Conservation (phyloP, 2,329 filamentous ascomycete species). For the Penicillium griseofulvum region DNA sequence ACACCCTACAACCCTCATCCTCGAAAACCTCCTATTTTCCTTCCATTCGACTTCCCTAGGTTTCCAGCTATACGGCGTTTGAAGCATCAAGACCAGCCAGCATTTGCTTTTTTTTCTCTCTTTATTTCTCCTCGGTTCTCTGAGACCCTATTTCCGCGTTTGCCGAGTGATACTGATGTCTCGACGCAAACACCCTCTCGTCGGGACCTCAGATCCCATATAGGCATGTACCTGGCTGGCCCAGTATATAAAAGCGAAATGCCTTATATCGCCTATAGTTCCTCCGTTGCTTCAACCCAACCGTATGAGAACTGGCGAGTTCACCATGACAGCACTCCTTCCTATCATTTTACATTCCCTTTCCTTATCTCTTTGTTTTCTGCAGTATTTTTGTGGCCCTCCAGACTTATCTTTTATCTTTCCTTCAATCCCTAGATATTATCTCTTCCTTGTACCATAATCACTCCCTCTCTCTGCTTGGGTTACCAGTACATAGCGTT, state of each 20-base stretch:
- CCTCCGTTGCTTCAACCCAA: constrained; percentile 1
- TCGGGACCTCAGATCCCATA: not conserved
- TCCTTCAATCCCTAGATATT: constrained; percentile 12
- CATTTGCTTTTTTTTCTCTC: constrained; percentile 9
- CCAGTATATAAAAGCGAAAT: constrained; percentile 12
- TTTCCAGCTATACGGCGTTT: constrained; percentile 17
- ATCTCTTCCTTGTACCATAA: constrained; percentile 23
- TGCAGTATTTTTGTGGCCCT: constrained; percentile 2
- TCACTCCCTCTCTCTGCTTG: constrained; percentile 8
- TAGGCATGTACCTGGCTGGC: constrained; percentile 18
- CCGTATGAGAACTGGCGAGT: not conserved
- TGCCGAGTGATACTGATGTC: not conserved
- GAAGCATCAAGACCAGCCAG: constrained; percentile 19
- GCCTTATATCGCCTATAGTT: not conserved
- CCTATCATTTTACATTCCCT: not conserved
- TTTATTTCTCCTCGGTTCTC: not conserved
- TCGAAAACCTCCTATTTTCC: not conserved
- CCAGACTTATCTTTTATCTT: constrained; percentile 3
- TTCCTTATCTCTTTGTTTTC: not conserved
- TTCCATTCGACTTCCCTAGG: not conserved
- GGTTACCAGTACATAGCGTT: constrained; percentile 21
- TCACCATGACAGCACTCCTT: not conserved
- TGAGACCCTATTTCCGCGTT: not conserved
- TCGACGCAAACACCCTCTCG: not conserved
- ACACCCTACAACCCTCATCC: constrained; percentile 45